Base-by-base conservation (phyloP, 805 yeast genomes). In the Metschnikowia proteae region DNA sequence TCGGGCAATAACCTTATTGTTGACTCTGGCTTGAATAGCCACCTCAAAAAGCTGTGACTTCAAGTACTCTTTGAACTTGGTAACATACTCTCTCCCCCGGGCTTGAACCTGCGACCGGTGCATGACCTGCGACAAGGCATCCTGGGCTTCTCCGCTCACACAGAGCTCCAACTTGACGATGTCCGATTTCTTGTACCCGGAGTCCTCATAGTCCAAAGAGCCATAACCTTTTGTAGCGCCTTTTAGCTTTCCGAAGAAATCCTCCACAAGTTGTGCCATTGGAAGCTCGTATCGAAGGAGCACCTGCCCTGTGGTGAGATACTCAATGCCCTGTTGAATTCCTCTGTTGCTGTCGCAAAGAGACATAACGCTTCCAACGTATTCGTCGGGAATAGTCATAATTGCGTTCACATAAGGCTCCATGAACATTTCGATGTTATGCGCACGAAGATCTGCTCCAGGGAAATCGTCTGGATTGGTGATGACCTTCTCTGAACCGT, bases 381-480 rank as follows among this genome's bases (percentile, higher is more conserved):
- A 90, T 51, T 94, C 98, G 23, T 82, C 84, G 0, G 98, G 99
- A 51, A 89, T 79, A 1, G 96, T 86, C 83, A 92, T 91, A 11
- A 86, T 77, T 0, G 96, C 96, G 55, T 86, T 87, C 10, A 94
- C 98, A 61, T 75, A 86, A 0, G 99, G 99, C 62, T 92, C 99
- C 70, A 81, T 79, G 23, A 79, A 65, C 50, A 67, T 63, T 38
- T 73, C 75, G 33, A 85, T 79, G 50, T 73, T 73, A n/a, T 71
- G 66, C 3, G 77, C 71, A 43, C 73, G 69, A 5, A 65, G 64
- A 37, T 66, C 66, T 1, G 74, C 70, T 45, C 82, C 89, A 0
- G 98, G 98, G 66, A 92, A 92, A 45, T 89, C 94, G 60, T 89
- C 94, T 0, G 99, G 98, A 60, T 92, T 94, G 2, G 94, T 85